Conservation (phyloP, 805 yeast genomes). For the Schwanniomyces polymorphus region DNA sequence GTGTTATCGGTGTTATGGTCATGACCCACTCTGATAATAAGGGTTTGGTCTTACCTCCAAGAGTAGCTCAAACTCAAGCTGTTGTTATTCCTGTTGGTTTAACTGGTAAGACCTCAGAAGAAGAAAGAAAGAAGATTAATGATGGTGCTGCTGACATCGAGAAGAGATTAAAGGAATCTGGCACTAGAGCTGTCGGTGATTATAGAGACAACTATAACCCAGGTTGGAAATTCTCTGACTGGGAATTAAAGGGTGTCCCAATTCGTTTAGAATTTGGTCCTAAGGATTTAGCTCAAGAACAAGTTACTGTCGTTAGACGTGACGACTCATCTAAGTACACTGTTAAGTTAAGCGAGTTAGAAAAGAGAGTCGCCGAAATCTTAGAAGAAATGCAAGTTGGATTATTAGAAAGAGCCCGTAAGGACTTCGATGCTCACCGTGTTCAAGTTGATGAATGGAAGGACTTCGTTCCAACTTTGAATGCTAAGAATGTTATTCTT, state of each 20-base stretch:
- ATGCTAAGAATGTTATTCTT: constrained; percentile 84
- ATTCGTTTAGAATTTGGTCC: constrained; percentile 96
- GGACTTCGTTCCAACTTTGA: constrained; percentile 90
- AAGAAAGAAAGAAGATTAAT: constrained; percentile 67
- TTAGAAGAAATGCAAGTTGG: constrained; percentile 80
- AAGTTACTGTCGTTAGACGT: constrained; percentile 90
- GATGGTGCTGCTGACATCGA: constrained; percentile 73
- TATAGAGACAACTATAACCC: constrained; percentile 94
- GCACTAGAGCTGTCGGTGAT: constrained; percentile 79
- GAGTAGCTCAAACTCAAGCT: constrained; percentile 90
- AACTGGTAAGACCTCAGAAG: constrained; percentile 80
- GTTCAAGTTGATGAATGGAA: constrained; percentile 80
- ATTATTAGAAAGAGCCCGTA: constrained; percentile 76
- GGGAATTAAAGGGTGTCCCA: constrained; percentile 96
- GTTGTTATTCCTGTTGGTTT: constrained; percentile 95
- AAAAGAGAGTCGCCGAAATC: constrained; percentile 66
- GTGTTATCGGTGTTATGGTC: constrained; percentile 98
- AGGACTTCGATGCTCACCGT: constrained; percentile 80
- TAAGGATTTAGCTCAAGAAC: constrained; percentile 78
- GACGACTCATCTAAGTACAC: constrained; percentile 76
- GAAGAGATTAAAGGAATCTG: constrained; percentile 54
- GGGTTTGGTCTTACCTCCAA: constrained; percentile 97
- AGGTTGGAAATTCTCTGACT: constrained; percentile 98
- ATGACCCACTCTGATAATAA: constrained; percentile 98
- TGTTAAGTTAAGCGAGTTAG: constrained; percentile 66